A percentile compares a stretch with the other conserved stretches of the same genome.
phyloP scores from a whole-genome alignment of 495 filamentous ascomycete species.

The Talaromyces adpressus region DNA sequence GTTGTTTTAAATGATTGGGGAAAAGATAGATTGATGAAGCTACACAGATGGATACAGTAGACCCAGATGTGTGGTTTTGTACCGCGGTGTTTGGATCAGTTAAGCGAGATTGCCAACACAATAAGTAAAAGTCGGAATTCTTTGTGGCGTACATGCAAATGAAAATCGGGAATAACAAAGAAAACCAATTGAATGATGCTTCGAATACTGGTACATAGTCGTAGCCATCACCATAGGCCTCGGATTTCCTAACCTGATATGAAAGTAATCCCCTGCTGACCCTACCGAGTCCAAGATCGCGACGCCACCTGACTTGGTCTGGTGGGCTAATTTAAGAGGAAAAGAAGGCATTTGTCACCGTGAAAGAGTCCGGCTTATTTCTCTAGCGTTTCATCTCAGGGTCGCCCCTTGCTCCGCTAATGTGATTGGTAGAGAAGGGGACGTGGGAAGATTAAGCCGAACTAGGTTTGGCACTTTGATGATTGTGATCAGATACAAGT shows the following conservation, averaged over 20 bases:
- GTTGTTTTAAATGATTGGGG: background rate
- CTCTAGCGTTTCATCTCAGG: background rate
- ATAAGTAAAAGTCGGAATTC: background rate
- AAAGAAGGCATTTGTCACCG: background rate
- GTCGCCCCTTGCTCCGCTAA: background rate
- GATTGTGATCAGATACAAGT: background rate
- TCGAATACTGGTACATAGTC: background rate
- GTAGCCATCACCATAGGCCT: background rate
- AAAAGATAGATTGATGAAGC: background rate
- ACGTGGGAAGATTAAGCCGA: background rate
- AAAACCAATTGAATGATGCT: background rate
- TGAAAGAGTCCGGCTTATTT: background rate
- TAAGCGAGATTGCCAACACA: background rate
- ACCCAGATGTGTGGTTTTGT: background rate
- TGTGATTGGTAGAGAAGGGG: background rate
- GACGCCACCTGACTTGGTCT: background rate
- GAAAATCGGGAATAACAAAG: background rate
- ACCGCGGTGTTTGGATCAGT: background rate
- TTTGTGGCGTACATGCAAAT: background rate
- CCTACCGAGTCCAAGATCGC: background rate
- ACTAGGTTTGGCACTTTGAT: background rate
- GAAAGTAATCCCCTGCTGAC: background rate
- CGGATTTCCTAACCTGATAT: background rate
- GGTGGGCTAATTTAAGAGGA: background rate
- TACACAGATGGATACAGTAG: background rate